phyloP scores from a whole-genome alignment of 2,329 filamentous ascomycete genomes.

The Cucurbitaria berberidis region DNA sequence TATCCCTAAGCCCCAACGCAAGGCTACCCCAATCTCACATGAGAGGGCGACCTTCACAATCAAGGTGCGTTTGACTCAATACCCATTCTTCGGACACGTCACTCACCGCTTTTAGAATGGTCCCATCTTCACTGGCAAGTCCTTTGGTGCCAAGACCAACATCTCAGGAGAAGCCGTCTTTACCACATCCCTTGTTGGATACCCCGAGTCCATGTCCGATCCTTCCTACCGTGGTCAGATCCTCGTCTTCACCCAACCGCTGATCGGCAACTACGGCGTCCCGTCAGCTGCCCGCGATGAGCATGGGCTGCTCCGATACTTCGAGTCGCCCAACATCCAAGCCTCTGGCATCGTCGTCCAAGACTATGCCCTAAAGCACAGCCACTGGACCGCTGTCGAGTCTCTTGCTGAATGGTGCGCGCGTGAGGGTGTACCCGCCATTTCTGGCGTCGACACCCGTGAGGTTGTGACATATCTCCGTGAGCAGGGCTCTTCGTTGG shows the following conservation, averaged over 20 bases:
- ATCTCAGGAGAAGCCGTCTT: conserved; percentile 98
- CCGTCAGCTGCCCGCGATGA: conserved; percentile 84
- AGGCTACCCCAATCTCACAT: conserved; percentile 70
- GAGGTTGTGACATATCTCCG: conserved; percentile 94
- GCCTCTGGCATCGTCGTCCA: conserved; percentile 94
- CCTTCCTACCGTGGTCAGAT: conserved; percentile 84
- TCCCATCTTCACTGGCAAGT: conserved; percentile 93
- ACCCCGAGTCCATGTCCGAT: conserved; percentile 84
- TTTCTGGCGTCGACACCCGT: conserved; percentile 95
- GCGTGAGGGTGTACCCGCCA: conserved; percentile 92
- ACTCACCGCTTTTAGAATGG: conserved; percentile 69
- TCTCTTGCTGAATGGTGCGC: conserved; percentile 93
- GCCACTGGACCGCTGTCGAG: conserved; percentile 98
- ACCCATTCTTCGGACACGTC: conserved; percentile 26
- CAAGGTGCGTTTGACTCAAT: conserved; percentile 64
- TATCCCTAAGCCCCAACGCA: conserved; percentile 64
- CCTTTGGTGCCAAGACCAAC: conserved; percentile 95
- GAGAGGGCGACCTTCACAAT: conserved; percentile 94
- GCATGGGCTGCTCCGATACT: conserved; percentile 93
- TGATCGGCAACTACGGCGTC: conserved; percentile 98
- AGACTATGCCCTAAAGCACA: conserved; percentile 91
- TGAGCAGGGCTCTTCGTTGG: conserved; percentile 95
- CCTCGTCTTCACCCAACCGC: conserved; percentile 94
- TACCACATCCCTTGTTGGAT: conserved; percentile 96
- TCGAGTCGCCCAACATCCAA: conserved; percentile 97